A percentile compares a stretch with the other conserved stretches of the same genome.
Evolutionary conservation across 352 stramenopile species (phyloP).

Genomic region (Globisporangium spiculum): DNA sequence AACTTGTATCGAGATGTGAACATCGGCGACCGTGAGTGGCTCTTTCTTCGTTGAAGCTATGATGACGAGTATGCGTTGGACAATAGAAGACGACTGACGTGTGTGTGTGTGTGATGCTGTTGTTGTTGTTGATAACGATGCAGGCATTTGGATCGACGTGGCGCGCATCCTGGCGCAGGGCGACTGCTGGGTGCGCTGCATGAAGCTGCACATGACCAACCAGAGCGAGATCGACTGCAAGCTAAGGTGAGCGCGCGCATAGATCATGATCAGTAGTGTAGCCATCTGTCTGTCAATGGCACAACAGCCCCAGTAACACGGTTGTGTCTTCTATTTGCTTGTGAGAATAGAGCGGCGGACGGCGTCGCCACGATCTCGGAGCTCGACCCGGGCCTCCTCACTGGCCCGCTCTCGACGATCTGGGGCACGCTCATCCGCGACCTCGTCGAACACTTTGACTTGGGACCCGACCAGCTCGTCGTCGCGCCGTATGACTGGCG

Average conservation of each 20-base stretch:
- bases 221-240: slow-evolving; percentile 76
- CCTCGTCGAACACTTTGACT: slow-evolving; percentile 62
- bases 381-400: slow-evolving; percentile 73
- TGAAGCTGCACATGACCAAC: slow-evolving; percentile 66
- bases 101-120: neutral
- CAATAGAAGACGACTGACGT: neutral
- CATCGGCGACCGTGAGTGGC: slow-evolving; percentile 62
- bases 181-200: slow-evolving; percentile 76
- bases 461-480: slow-evolving; percentile 65
- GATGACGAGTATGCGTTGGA: neutral
- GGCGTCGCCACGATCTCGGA: slow-evolving; percentile 63
- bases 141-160: slow-evolving; percentile 72
- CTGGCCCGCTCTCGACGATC: slow-evolving; percentile 66
- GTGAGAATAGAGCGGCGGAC: slow-evolving; percentile 39
- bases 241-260: slow-evolving; percentile 35
- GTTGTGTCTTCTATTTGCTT: neutral
- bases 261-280: neutral
- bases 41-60: neutral
- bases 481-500: slow-evolving; percentile 82
- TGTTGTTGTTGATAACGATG: neutral
- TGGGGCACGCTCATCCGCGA: slow-evolving; percentile 68
- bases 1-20: slow-evolving; percentile 78
- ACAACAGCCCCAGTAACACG: neutral
- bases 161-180: slow-evolving; percentile 65
- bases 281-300: neutral